These are phyloP conservation scores for Curvularia hawaiiensis DNA, from an alignment of 2,329 filamentous ascomycete species.

Conservation along the genomic window DNA sequence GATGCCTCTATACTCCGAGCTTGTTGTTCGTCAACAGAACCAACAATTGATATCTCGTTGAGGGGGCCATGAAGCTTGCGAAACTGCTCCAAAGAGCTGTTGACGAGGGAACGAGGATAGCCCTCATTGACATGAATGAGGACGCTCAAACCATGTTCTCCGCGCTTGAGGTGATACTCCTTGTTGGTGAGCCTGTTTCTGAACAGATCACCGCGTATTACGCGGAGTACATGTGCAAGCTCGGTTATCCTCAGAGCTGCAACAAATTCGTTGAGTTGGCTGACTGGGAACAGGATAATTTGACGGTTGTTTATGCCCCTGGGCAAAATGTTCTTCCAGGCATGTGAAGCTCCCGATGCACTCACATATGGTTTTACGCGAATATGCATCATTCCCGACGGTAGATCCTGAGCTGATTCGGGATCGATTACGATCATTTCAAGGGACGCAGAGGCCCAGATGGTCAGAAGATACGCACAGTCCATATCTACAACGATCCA, in stretches of 20 bases:
- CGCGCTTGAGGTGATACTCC: background rate
- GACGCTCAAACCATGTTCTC: background rate
- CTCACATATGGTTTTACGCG: background rate
- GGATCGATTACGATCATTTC: background rate
- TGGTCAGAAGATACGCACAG: background rate
- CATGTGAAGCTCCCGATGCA: background rate
- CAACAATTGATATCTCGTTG: background rate
- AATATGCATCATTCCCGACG: background rate
- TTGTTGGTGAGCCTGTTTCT: background rate
- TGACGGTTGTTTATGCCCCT: background rate
- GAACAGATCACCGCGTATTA: background rate
- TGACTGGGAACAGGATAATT: background rate
- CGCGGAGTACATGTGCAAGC: background rate
- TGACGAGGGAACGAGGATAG: background rate
- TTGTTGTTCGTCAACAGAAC: background rate
- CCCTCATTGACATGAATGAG: background rate
- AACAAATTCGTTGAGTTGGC: background rate
- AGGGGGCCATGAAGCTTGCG: background rate
- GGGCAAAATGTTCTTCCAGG: background rate
- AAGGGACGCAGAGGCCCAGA: background rate
- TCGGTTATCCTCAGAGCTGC: background rate
- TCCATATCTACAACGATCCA: background rate
- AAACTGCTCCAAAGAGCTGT: background rate
- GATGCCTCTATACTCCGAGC: background rate
- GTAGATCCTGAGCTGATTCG: background rate